phyloP scores from a whole-genome alignment of 352 stramenopile genomes.

The Phytophthora capsici region DNA sequence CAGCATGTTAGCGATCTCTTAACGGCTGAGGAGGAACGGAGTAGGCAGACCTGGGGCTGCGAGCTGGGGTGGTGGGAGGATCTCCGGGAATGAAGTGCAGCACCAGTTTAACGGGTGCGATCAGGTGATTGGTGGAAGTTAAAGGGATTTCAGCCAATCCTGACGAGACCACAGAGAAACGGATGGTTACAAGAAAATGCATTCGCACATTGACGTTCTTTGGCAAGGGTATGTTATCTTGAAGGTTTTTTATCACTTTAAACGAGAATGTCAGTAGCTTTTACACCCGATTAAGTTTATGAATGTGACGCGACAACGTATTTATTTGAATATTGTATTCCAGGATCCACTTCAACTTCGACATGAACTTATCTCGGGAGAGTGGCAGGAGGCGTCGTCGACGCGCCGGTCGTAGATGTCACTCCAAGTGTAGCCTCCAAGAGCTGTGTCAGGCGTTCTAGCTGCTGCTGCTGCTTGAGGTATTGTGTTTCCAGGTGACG shows the following conservation, averaged over 20 bases:
- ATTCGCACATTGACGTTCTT: neutral
- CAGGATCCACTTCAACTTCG: conserved; percentile 16
- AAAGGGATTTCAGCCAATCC: conserved; percentile 3
- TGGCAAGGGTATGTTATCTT: neutral
- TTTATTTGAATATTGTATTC: conserved; percentile 1
- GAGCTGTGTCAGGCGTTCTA: conserved; percentile 43
- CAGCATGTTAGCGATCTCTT: conserved; percentile 50
- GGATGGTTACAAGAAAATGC: conserved; percentile 1
- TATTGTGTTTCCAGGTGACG: conserved; percentile 46
- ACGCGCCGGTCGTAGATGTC: conserved; percentile 4
- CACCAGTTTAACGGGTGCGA: conserved; percentile 18
- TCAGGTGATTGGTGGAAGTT: conserved; percentile 1
- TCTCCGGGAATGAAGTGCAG: conserved; percentile 22
- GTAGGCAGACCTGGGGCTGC: conserved; percentile 26
- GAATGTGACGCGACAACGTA: conserved; percentile 10
- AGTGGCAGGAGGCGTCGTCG: neutral
- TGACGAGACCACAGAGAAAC: neutral
- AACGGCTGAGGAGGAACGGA: conserved; percentile 17
- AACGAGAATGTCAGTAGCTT: neutral
- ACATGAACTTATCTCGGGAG: conserved; percentile 24
- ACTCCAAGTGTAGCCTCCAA: conserved; percentile 33
- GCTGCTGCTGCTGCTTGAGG: conserved; percentile 42
- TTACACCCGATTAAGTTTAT: conserved; percentile 5
- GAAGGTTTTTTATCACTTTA: conserved; percentile 8
- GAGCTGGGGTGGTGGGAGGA: conserved; percentile 10